A percentile compares a stretch with the other conserved stretches of the same genome.
These are phyloP conservation scores for Avena insularis DNA, from an alignment of 176 grass and related monocot genomes.

Conservation along the genomic window DNA sequence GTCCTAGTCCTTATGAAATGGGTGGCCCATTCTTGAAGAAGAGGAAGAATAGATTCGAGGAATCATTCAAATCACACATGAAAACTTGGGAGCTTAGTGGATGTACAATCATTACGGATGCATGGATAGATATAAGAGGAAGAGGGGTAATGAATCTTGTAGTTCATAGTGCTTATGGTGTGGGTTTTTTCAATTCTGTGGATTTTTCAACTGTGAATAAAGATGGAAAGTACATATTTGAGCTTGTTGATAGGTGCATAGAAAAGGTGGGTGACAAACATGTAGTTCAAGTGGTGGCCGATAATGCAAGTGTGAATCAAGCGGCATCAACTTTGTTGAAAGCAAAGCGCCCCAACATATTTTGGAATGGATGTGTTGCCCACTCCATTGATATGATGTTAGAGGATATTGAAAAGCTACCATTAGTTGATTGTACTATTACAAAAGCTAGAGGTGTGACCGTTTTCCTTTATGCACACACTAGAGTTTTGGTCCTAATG, in stretches of 20 bases:
- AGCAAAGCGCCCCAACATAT: conserved; percentile 11
- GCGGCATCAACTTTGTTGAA: not conserved
- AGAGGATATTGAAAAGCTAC: conserved; percentile 2
- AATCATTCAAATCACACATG: not conserved
- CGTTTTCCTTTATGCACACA: too few species aligned
- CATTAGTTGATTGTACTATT: not conserved
- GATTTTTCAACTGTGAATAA: not conserved
- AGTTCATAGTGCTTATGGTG: too few species aligned
- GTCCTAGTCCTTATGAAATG: too few species aligned
- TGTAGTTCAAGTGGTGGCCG: too few species aligned
- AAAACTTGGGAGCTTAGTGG: not conserved
- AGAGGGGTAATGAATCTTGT: too few species aligned
- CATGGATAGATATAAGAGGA: too few species aligned
- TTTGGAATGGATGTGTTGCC: conserved; percentile 18
- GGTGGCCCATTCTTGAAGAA: too few species aligned
- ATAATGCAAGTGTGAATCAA: not conserved
- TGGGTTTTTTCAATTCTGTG: too few species aligned
- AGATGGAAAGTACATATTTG: not conserved
- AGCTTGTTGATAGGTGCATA: too few species aligned
- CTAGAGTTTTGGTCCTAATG: too few species aligned
- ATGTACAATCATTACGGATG: conserved; percentile 6
- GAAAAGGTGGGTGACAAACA: too few species aligned
- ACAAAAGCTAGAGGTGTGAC: not conserved
- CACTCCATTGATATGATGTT: conserved; percentile 28
- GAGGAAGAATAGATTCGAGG: too few species aligned